A percentile compares a stretch with the other conserved stretches of the same genome.
phyloP scores from a whole-genome alignment of 495 filamentous ascomycete species.

The Podospora sp. region DNA sequence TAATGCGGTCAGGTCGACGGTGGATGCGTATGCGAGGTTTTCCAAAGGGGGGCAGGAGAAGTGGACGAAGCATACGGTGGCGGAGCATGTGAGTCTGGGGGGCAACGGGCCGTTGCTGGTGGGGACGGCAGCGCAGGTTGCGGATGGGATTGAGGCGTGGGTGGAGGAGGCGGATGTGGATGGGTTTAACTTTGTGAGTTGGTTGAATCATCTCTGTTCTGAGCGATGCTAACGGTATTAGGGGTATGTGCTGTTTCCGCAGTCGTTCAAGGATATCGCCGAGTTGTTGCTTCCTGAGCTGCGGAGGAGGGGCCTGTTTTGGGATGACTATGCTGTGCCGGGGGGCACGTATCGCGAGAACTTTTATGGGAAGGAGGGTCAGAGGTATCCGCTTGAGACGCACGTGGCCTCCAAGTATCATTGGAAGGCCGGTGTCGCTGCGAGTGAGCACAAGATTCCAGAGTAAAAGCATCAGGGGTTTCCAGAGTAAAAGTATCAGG shows the following conservation, averaged over 20 bases:
- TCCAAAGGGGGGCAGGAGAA: constrained; percentile 45
- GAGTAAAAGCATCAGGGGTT: constrained; percentile 19
- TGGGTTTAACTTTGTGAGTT: constrained; percentile 54
- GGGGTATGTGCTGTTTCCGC: constrained; percentile 63
- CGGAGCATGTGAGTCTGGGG: constrained; percentile 60
- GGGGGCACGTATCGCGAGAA: constrained; percentile 57
- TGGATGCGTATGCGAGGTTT: constrained; percentile 45
- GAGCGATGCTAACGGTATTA: constrained; percentile 20
- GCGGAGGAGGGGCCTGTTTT: constrained; percentile 56
- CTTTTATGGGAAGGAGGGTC: constrained; percentile 42
- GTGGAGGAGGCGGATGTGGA: constrained; percentile 63
- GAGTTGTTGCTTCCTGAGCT: constrained; percentile 64
- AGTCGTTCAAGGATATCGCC: constrained; percentile 64
- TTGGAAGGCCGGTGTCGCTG: constrained; percentile 40
- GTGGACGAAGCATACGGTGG: constrained; percentile 67
- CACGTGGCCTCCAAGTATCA: constrained; percentile 41
- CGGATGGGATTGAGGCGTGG: constrained; percentile 61
- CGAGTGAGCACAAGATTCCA: constrained; percentile 36
- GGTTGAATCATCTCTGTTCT: not conserved
- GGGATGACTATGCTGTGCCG: constrained; percentile 51
- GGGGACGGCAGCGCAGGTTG: constrained; percentile 50
- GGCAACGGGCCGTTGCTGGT: constrained; percentile 56
- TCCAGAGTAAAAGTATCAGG: too few relatives aligned
- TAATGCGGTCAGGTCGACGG: constrained; percentile 58
- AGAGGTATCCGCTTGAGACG: constrained; percentile 35